A percentile compares a stretch with the other conserved stretches of the same genome.
phyloP scores from a whole-genome alignment of 1,284 basidiomycete species.

The Ceratorhiza oryzae-sativae region DNA sequence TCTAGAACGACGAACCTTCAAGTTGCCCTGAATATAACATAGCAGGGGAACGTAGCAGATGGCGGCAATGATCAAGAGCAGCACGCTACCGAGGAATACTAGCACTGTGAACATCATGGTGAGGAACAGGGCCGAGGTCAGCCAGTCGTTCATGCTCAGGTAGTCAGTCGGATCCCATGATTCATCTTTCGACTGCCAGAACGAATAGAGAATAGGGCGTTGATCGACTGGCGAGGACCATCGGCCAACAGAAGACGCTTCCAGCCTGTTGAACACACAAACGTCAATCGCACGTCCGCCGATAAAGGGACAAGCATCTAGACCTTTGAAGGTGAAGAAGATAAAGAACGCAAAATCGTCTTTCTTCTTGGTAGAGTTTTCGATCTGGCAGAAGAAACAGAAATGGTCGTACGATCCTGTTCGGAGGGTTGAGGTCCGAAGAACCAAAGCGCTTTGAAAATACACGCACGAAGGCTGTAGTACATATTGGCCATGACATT shows the following conservation, averaged over 20 bases:
- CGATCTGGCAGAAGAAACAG: slow-evolving; percentile 97
- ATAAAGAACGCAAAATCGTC: slow-evolving; percentile 99
- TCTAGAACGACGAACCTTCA: slow-evolving; percentile 68
- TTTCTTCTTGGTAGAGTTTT: slow-evolving; percentile 92
- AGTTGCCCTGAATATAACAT: slow-evolving; percentile 93
- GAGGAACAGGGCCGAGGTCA: slow-evolving; percentile 84
- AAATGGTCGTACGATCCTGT: slow-evolving; percentile 94
- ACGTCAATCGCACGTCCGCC: slow-evolving; percentile 1
- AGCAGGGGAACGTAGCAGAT: slow-evolving; percentile 91
- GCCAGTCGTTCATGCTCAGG: slow-evolving; percentile 65
- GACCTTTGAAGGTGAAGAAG: slow-evolving; percentile 99
- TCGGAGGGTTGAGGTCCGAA: slow-evolving; percentile 9
- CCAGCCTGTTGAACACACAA: slow-evolving; percentile 70
- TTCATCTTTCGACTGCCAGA: slow-evolving; percentile 79
- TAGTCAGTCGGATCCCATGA: slow-evolving; percentile 74
- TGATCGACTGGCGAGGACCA: slow-evolving; percentile 97
- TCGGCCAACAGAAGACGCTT: slow-evolving; percentile 93
- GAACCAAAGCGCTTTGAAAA: slow-evolving; percentile 8
- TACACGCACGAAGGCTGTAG: slow-evolving; percentile 81
- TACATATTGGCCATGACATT: slow-evolving; percentile 98
- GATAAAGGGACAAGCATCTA: slow-evolving; percentile 44
- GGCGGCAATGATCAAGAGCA: slow-evolving; percentile 83
- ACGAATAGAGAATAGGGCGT: slow-evolving; percentile 92
- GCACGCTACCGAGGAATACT: slow-evolving; percentile 84
- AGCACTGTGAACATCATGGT: slow-evolving; percentile 90